Conservation (phyloP, 371 early-diverging fungal species). For the Mortierella sp. region DNA sequence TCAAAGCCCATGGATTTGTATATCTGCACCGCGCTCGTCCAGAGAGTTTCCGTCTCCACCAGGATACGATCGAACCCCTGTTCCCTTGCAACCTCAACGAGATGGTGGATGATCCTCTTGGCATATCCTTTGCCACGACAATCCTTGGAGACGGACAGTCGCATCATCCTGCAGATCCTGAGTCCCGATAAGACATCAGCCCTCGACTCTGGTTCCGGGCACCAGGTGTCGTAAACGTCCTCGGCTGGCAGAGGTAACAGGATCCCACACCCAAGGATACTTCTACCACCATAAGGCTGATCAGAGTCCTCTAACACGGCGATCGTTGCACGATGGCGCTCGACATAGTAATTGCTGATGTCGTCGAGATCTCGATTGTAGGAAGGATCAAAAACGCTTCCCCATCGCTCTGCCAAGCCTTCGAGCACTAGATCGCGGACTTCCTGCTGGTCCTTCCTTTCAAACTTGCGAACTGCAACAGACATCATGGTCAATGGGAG, state of each 20-base stretch:
- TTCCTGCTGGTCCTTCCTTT: slow-evolving; percentile 26
- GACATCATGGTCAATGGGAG: not conserved
- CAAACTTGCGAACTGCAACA: slow-evolving; percentile 29
- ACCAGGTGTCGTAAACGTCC: slow-evolving; percentile 40
- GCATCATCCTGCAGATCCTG: slow-evolving; percentile 45
- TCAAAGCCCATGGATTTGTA: slow-evolving; percentile 30
- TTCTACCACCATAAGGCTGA: no score
- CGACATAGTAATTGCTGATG: slow-evolving; percentile 36
- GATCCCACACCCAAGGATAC: slow-evolving; percentile 34
- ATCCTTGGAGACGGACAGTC: slow-evolving; percentile 29
- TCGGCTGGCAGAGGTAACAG: slow-evolving; percentile 42
- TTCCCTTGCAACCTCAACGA: slow-evolving; percentile 17
- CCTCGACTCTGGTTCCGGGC: slow-evolving; percentile 16
- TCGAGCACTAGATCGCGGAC: slow-evolving; percentile 28
- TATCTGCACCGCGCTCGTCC: slow-evolving; percentile 45
- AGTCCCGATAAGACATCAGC: not conserved
- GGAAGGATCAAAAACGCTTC: slow-evolving; percentile 26
- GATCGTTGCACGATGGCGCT: slow-evolving; percentile 30
- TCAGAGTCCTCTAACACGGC: slow-evolving; percentile 22
- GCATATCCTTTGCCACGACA: slow-evolving; percentile 38
- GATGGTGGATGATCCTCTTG: slow-evolving; percentile 23
- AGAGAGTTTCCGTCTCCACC: slow-evolving; percentile 36
- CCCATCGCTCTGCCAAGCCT: slow-evolving; percentile 46
- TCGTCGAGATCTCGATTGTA: slow-evolving; percentile 41
- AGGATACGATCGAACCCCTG: slow-evolving; percentile 28